Evolutionary conservation across 768 basidiomycete species (phyloP), one percentile per base, ranked within the genome.

Genomic region (Termitomyces sp.): DNA sequence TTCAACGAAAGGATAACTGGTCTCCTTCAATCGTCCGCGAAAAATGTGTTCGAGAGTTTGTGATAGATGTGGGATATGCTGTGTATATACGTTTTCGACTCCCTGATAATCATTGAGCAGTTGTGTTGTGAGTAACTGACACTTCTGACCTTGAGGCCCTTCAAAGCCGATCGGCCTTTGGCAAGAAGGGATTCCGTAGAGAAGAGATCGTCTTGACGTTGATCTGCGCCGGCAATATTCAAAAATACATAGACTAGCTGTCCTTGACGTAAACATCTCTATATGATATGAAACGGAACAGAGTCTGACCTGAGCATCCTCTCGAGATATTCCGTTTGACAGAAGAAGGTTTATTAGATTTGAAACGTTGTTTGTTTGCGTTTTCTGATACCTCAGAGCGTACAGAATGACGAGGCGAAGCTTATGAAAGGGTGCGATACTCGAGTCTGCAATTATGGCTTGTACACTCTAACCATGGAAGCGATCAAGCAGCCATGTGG

Each of bases 21-120:
- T 81, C 63, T 99, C 97, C 65, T 84, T 87, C 60, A 99, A 72
- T 56, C 89, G 80, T 10, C 95, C 95, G 69, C 86, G 93, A 67
- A 95, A 82, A 4, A 99, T 74, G 55, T 90, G 82, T 67, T 99
- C 97, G 16, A 98, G 74, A 2, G 96, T 98, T 68, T 97, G 89
- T 1, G 90, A 87, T 5, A 99, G 78, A 72, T 95, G 95, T 7
- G 97, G 97, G 16, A 86, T 87, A 67, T 98, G 97, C 66, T 98
- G 97, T 57, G 94, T 99, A 70, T 98, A 99, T 16, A 98, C 95
- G 67, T 99, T 99, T 74, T 99, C 97, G 4, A 98, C 96, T 2
- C 97, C 97, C 93, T 95, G 57, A 4, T 62, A 6, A n/a, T 12
- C 33, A 46, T 41, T 38, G 9, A 40, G 43, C 40, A 28, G 30